These are phyloP conservation scores for Metschnikowia arizonensis DNA, from an alignment of 805 yeast genomes.

Conservation along the genomic window DNA sequence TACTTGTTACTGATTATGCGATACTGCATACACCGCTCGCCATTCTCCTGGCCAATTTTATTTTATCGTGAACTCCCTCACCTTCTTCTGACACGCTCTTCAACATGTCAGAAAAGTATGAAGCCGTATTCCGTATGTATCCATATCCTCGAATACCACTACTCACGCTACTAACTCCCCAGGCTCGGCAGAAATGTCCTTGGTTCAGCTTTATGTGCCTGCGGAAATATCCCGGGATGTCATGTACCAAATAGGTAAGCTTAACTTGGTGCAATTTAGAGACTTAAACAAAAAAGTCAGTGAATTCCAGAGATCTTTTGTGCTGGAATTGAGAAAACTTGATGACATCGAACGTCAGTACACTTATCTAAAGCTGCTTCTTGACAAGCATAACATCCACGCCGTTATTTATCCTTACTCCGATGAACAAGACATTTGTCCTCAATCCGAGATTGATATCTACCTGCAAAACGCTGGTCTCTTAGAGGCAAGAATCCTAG, in stretches of 20 bases:
- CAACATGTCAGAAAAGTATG: constrained; percentile 31
- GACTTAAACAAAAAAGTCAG: constrained; percentile 75
- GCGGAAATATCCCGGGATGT: constrained; percentile 85
- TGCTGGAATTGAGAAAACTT: constrained; percentile 74
- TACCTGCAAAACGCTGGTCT: constrained; percentile 56
- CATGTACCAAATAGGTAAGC: constrained; percentile 79
- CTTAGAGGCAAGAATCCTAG: constrained; percentile 70
- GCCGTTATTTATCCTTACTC: constrained; percentile 33
- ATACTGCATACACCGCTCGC: constrained; percentile 5
- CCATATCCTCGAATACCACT: not conserved
- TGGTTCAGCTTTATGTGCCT: constrained; percentile 87
- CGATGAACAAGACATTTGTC: constrained; percentile 24
- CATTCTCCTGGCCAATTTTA: constrained; percentile 6
- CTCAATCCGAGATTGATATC: constrained; percentile 67
- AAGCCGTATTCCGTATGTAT: constrained; percentile 45
- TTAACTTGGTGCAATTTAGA: constrained; percentile 82
- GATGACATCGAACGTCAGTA: constrained; percentile 88
- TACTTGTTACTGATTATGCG: not conserved
- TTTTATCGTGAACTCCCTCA: constrained; percentile 4
- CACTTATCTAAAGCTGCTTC: constrained; percentile 41
- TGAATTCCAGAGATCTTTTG: constrained; percentile 87
- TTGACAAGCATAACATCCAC: constrained; percentile 46
- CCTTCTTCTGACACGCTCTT: constrained; percentile 1
- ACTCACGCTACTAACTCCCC: constrained; percentile 16
- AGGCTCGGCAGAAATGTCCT: constrained; percentile 96